Evolutionary conservation across 2,329 filamentous ascomycete genomes (phyloP).

Genomic region (Ophiostoma ulmi): DNA sequence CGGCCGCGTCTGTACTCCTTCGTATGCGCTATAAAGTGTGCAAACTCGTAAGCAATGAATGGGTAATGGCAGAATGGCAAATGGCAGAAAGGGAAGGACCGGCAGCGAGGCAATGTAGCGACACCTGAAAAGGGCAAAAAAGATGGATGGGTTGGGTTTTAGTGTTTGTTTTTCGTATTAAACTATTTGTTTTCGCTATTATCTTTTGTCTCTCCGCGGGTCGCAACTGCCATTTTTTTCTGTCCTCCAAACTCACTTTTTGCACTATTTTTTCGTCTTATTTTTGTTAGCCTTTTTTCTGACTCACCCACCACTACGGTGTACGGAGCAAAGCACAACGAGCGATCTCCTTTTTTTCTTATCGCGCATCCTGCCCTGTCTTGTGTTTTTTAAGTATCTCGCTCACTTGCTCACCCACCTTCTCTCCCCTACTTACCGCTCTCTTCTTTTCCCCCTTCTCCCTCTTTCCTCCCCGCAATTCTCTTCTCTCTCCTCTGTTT

Average conservation of each 20-base stretch:
- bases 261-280: constrained; percentile 7
- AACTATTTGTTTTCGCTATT: background rate
- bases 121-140: constrained; percentile 20
- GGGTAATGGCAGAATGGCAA: background rate
- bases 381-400: background rate
- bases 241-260: background rate
- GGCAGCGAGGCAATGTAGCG: constrained; percentile 19
- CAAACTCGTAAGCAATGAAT: background rate
- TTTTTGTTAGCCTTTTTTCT: constrained; percentile 14
- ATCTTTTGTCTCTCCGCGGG: background rate
- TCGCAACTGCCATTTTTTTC: background rate
- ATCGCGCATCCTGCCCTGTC: constrained; percentile 16
- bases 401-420: constrained; percentile 4
- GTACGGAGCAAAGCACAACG: constrained; percentile 17
- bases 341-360: constrained; percentile 17
- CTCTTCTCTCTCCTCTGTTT: background rate
- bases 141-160: constrained; percentile 4
- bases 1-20: constrained; percentile 2
- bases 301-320: constrained; percentile 13
- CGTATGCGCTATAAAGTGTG: constrained; percentile 16
- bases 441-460: constrained; percentile 11
- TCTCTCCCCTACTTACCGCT: background rate
- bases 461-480: background rate
- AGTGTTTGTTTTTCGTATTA: background rate
- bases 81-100: constrained; percentile 9